Percentiles rank a stretch among this genome's conserved stretches.
These are phyloP conservation scores for Kurtzmaniella quercitrusa DNA, from an alignment of 1,139 yeast species.

Conservation along the genomic window DNA sequence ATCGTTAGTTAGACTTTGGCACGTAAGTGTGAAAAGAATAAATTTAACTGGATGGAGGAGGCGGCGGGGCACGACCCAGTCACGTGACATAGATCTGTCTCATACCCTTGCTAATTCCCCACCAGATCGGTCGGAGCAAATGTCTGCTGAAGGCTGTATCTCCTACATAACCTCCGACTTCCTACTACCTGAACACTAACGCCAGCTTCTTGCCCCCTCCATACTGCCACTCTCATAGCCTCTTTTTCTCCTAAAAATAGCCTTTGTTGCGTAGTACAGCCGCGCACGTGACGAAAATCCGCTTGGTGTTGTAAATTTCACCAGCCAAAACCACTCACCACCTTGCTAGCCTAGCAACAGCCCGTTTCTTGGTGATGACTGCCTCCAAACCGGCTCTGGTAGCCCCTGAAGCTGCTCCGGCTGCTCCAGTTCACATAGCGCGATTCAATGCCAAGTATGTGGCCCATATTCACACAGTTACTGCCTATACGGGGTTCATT, in stretches of 20 bases:
- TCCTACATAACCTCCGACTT: no score
- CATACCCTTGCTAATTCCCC: no score
- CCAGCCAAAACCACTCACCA: background rate
- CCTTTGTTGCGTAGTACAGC: background rate
- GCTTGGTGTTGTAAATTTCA: background rate
- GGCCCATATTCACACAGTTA: constrained; percentile 66
- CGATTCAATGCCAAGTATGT: constrained; percentile 57
- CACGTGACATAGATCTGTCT: background rate
- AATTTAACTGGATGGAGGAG: constrained; percentile 15
- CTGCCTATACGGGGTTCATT: constrained; percentile 69
- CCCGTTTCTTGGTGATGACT: constrained; percentile 6
- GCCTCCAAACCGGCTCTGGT: constrained; percentile 2
- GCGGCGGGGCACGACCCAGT: constrained; percentile 10
- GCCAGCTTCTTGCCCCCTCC: no score
- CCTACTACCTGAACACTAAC: no score
- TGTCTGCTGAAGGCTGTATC: no score
- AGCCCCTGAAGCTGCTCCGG: background rate
- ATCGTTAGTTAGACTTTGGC: background rate
- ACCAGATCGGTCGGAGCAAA: no score
- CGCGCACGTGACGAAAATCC: background rate
- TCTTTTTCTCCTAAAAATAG: background rate
- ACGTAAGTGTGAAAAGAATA: constrained; percentile 11
- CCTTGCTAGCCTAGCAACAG: constrained; percentile 3
- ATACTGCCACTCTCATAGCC: background rate
- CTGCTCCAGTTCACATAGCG: constrained; percentile 8